These are phyloP conservation scores for Eucalyptus tenuipes DNA, from an alignment of 345 rosid species.

Conservation along the genomic window DNA sequence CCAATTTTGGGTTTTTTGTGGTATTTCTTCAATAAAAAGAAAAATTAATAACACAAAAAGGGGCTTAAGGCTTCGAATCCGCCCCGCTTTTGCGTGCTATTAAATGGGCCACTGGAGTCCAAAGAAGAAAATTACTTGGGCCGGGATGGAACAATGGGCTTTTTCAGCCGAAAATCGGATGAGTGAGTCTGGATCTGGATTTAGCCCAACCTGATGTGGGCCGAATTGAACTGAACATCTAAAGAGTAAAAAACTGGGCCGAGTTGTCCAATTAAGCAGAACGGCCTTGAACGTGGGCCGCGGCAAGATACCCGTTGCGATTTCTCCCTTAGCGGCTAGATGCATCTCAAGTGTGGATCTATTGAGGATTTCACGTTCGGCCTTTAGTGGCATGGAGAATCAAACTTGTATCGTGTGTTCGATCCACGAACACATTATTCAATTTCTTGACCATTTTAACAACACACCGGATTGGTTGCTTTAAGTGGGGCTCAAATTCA, in stretches of 20 bases:
- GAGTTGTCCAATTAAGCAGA: not conserved
- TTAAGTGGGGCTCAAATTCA: not conserved
- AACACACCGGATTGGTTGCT: not conserved
- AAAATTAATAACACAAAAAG: not conserved
- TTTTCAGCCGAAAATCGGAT: not conserved
- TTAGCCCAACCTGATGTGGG: not conserved
- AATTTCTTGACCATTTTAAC: not conserved
- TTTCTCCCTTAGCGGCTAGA: not conserved
- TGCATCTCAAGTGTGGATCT: not conserved
- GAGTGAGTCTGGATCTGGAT: not conserved
- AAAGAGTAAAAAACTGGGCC: not conserved
- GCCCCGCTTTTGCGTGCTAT: not conserved
- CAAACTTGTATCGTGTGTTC: not conserved
- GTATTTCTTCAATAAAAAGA: not conserved
- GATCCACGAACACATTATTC: not conserved
- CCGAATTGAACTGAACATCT: not conserved
- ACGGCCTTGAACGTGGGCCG: not conserved
- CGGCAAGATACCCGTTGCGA: not conserved
- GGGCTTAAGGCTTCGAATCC: not conserved
- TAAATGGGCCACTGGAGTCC: not conserved
- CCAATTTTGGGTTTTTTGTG: too few relatives aligned
- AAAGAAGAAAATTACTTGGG: not conserved
- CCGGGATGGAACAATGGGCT: not conserved
- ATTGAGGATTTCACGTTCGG: not conserved
- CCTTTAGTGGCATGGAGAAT: not conserved